These are phyloP conservation scores for Cephalotrichum gorgonifer DNA, from an alignment of 2,329 filamentous ascomycete species.

Conservation along the genomic window DNA sequence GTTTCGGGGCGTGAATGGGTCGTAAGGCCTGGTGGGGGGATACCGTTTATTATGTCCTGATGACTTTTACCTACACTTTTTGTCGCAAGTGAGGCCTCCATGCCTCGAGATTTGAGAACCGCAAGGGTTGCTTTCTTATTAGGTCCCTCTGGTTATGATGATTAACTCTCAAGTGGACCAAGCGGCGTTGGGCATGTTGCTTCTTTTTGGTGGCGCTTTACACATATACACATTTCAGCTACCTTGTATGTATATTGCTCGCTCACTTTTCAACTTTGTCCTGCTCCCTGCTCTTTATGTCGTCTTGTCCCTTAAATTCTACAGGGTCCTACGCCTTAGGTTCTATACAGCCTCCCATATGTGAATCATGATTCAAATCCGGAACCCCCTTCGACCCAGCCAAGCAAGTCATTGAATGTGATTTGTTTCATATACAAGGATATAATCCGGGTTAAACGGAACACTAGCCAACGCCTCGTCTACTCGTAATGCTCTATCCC, in stretches of 20 bases:
- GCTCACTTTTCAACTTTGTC: not conserved
- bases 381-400: too few relatives aligned
- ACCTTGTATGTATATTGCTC: not conserved
- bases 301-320: too few relatives aligned
- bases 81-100: not conserved
- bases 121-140: not conserved
- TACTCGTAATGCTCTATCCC: not conserved
- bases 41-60: not conserved
- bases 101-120: not conserved
- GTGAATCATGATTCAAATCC: too few relatives aligned
- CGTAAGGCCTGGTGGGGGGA: not conserved
- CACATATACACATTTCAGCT: not conserved
- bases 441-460: not conserved
- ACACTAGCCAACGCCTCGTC: not conserved
- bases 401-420: not conserved
- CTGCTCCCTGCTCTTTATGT: too few relatives aligned
- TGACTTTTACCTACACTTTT: not conserved
- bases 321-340: too few relatives aligned
- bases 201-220: not conserved
- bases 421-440: not conserved
- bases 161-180: not conserved
- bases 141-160: not conserved
- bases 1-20: slow-evolving; percentile 1
- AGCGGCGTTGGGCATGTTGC: not conserved
- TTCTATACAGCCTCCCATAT: too few relatives aligned